These are phyloP conservation scores for Calonectria pseudoreteaudii DNA, from an alignment of 2,329 filamentous ascomycete species.

Conservation along the genomic window DNA sequence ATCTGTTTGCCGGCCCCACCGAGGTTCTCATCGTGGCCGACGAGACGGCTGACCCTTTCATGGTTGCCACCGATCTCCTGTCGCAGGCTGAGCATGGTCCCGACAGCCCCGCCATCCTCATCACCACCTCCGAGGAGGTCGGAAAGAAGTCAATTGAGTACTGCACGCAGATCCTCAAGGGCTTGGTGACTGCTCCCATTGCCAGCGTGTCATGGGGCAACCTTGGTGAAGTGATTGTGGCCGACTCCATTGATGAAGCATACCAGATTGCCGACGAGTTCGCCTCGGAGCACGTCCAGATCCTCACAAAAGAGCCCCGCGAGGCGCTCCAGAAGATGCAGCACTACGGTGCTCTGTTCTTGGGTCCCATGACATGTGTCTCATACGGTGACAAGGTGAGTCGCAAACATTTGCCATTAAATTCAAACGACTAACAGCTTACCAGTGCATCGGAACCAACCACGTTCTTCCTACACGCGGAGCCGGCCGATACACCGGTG, in stretches of 20 bases:
- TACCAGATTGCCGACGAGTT: conserved; percentile 27
- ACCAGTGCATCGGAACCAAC: conserved; percentile 31
- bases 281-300: conserved; percentile 26
- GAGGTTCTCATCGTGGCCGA: conserved; percentile 28
- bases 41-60: conserved; percentile 26
- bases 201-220: conserved; percentile 23
- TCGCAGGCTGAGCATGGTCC: conserved; percentile 19
- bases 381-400: conserved; percentile 31
- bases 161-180: conserved; percentile 20
- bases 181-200: conserved; percentile 13
- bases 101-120: conserved; percentile 15
- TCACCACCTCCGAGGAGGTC: conserved; percentile 18
- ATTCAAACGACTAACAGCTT: background rate
- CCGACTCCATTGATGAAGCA: conserved; percentile 21
- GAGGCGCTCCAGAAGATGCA: conserved; percentile 28
- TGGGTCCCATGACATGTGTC: conserved; percentile 25
- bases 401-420: background rate
- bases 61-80: conserved; percentile 15
- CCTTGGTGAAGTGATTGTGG: conserved; percentile 25
- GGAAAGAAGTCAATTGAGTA: conserved; percentile 16
- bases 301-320: conserved; percentile 23
- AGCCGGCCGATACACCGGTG: conserved; percentile 19
- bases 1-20: conserved; percentile 24
- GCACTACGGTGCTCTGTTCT: conserved; percentile 27
- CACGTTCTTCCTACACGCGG: conserved; percentile 21